Evolutionary conservation across 352 stramenopile species (phyloP), one percentile per base, ranked within the genome.

Genomic region (Globisporangium radiosum): DNA sequence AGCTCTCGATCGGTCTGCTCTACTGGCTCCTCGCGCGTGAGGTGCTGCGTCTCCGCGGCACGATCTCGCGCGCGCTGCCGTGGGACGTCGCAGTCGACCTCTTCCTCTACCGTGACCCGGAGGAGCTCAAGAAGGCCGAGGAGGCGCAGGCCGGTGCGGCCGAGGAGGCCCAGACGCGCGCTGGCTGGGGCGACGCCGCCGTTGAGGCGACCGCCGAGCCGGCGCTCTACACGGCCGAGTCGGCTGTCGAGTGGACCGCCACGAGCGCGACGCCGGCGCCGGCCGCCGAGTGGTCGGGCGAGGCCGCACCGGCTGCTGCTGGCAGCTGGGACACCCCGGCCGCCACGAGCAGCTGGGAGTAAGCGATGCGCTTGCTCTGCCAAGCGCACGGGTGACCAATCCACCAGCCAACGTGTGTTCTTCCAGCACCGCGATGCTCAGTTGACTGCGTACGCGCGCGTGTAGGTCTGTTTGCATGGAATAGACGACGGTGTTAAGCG

Each of bases 11-110:
- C 73, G 98, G 97, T 82, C 87, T 99, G 63, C 83, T 99, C 69
- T 99, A 99, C 93, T 99, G 97, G 97, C 85, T 99, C 53, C 89
- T 99, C 42, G 93, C 98, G 52, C 92, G 98, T 85, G 97, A 99
- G 78, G 96, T 99, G 68, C 83, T 99, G 56, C 90, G 97, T 76
- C 85, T 99, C 57, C 92, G 97, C 63, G 97, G 97, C 80, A 97
- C 90, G 57, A 97, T 99, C 71, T 97, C 84, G 73, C 90, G 95
- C 66, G 76, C 85, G 40, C 74, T 91, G 42, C 90, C 96, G 66
- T 99, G 98, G 98, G 95, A 99, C 62, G 97, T 99, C 59, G 94
- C 95, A 55, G 97, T 99, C 60, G 98, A 99, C 85, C 94, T 99
- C 61, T 99, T 99, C 95, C 98, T 99, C 78, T 98, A 99, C 93